Evolutionary conservation across 148 eudicot genomes (phyloP).

Genomic region (Chenopodium album): DNA sequence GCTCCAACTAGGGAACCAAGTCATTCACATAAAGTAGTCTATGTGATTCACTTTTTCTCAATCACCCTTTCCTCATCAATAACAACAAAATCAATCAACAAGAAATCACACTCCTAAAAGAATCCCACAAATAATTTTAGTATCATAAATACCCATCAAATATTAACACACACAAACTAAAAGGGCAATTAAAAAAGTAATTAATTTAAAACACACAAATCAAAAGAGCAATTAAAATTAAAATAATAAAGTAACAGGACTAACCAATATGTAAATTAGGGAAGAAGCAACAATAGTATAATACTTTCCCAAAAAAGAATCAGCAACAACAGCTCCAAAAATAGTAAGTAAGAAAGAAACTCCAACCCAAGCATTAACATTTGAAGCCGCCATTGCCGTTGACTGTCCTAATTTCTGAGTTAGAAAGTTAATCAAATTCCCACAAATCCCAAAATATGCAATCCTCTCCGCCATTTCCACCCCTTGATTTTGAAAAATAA

Average conservation of each 20-base stretch:
- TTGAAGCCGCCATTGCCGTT: slow-evolving; percentile 45
- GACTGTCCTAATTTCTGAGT: slow-evolving; percentile 46
- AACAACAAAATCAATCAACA: not conserved
- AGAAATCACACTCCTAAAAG: no score
- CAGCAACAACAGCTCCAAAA: slow-evolving; percentile 48
- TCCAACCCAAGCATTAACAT: slow-evolving; percentile 50
- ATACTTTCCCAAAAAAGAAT: slow-evolving; percentile 44
- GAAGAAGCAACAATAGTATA: slow-evolving; percentile 40
- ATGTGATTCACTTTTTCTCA: not conserved
- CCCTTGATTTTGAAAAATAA: not conserved
- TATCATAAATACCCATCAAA: not conserved
- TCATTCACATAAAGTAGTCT: not conserved
- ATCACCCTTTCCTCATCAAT: not conserved
- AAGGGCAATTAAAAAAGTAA: not conserved
- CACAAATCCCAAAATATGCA: slow-evolving; percentile 32
- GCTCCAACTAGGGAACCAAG: no score
- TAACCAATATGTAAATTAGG: slow-evolving; percentile 41
- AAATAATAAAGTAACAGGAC: not conserved
- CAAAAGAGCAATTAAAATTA: no score
- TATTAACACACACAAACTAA: no score
- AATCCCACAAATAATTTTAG: not conserved
- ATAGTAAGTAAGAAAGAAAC: slow-evolving; percentile 37
- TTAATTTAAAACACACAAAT: not conserved
- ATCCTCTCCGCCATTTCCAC: slow-evolving; percentile 38
- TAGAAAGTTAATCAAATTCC: slow-evolving; percentile 36